A percentile compares a stretch with the other conserved stretches of the same genome.
Conservation (phyloP, 768 basidiomycete genomes). For the Russula sp. region DNA sequence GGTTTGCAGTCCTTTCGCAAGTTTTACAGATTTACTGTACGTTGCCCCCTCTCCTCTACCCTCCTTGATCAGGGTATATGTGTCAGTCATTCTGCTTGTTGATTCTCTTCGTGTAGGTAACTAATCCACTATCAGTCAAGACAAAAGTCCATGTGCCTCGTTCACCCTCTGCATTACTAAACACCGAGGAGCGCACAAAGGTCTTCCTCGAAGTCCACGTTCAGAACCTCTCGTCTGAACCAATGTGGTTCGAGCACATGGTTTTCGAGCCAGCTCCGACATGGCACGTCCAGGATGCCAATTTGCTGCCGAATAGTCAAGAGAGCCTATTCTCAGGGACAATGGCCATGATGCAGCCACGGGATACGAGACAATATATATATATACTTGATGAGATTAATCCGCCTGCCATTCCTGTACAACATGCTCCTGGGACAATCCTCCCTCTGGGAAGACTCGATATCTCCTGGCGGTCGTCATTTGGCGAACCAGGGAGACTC, state of each 20-base stretch:
- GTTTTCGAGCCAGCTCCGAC: conserved; percentile 63
- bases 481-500: conserved; percentile 80
- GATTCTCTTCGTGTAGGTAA: conserved; percentile 47
- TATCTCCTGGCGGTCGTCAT: conserved; percentile 79
- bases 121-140: conserved; percentile 92
- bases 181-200: conserved; percentile 60
- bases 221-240: conserved; percentile 74
- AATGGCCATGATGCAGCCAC: conserved; percentile 70
- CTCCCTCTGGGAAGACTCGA: conserved; percentile 83
- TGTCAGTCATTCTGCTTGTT: not conserved
- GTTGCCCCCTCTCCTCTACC: not conserved
- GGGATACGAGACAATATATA: conserved; percentile 81
- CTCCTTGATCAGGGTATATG: not conserved
- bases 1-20: conserved; percentile 68
- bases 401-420: conserved; percentile 38
- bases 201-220: conserved; percentile 90
- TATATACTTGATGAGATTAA: conserved; percentile 62
- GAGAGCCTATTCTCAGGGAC: conserved; percentile 50
- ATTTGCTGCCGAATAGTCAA: conserved; percentile 30
- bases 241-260: conserved; percentile 78
- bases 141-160: conserved; percentile 81
- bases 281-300: conserved; percentile 54
- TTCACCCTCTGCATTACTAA: conserved; percentile 64
- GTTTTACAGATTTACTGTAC: conserved; percentile 85
- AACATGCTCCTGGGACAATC: conserved; percentile 57